These are phyloP conservation scores for Erythrobasidium yunnanense DNA, from an alignment of 768 basidiomycete species.

Conservation along the genomic window DNA sequence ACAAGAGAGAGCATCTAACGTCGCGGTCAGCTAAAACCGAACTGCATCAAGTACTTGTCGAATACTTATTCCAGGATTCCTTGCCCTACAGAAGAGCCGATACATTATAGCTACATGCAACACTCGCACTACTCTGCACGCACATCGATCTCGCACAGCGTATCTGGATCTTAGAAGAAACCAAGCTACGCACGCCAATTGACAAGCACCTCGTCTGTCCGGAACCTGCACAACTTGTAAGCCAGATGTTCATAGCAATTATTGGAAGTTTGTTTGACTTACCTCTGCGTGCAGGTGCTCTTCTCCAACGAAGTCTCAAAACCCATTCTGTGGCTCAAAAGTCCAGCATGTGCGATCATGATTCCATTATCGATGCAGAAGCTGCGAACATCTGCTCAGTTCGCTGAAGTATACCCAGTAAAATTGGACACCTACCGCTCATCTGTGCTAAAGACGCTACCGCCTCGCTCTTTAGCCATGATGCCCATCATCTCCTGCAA, in stretches of 20 bases:
- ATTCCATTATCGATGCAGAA: constrained; percentile 99
- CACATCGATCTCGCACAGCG: no score
- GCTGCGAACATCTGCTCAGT: constrained; percentile 44
- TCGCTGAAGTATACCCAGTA: neutral
- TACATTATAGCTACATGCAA: neutral
- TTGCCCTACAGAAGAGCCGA: no score
- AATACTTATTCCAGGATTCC: no score
- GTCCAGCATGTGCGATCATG: constrained; percentile 97
- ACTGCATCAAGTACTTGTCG: no score
- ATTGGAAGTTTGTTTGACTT: neutral
- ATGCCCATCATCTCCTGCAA: constrained; percentile 98
- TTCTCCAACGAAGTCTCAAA: constrained; percentile 61
- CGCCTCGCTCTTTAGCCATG: constrained; percentile 83
- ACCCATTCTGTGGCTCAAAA: constrained; percentile 85
- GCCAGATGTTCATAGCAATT: constrained; percentile 28
- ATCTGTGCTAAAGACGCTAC: constrained; percentile 85
- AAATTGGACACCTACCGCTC: constrained; percentile 56
- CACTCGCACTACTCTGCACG: no score
- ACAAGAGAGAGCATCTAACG: no score
- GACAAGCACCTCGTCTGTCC: constrained; percentile 87
- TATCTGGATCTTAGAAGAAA: no score
- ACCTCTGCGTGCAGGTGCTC: constrained; percentile 88
- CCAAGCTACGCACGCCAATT: constrained; percentile 59
- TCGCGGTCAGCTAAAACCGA: no score
- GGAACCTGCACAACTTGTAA: constrained; percentile 52